These are phyloP conservation scores for Austroboletus novae-zelandiae DNA, from an alignment of 1,284 basidiomycete genomes.

Conservation along the genomic window DNA sequence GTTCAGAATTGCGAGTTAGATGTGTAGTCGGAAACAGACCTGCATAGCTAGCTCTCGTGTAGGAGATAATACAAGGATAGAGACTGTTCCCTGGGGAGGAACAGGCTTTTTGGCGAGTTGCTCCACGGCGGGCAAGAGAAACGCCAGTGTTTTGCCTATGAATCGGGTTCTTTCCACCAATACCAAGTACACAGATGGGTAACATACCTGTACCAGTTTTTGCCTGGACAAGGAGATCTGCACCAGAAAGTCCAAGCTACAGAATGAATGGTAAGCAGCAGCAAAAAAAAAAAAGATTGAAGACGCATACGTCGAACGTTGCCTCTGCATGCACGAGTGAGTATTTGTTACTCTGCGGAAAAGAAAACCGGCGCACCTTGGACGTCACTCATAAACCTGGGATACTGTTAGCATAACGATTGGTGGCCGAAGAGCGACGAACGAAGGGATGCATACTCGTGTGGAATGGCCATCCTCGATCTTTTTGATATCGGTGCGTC, in stretches of 20 bases:
- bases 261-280: constrained; percentile 7
- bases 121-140: constrained; percentile 84
- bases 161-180: background rate
- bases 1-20: background rate
- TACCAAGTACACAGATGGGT: background rate
- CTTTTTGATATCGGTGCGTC: constrained; percentile 30
- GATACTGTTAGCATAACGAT: constrained; percentile 18
- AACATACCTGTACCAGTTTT: constrained; percentile 45
- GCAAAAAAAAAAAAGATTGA: background rate
- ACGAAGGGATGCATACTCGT: constrained; percentile 35
- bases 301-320: constrained; percentile 33
- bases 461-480: constrained; percentile 39
- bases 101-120: constrained; percentile 45
- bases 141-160: constrained; percentile 84
- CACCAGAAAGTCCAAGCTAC: constrained; percentile 35
- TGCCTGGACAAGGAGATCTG: constrained; percentile 46
- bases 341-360: background rate
- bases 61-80: constrained; percentile 75
- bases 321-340: constrained; percentile 24
- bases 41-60: constrained; percentile 90
- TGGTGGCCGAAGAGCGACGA: constrained; percentile 1
- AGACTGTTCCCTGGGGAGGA: constrained; percentile 26
- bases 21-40: constrained; percentile 36
- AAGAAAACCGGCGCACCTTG: constrained; percentile 32
- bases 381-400: constrained; percentile 41